A percentile compares a stretch with the other conserved stretches of the same genome.
phyloP scores from a whole-genome alignment of 257 asterid species.

The Ophiorrhiza pumila region DNA sequence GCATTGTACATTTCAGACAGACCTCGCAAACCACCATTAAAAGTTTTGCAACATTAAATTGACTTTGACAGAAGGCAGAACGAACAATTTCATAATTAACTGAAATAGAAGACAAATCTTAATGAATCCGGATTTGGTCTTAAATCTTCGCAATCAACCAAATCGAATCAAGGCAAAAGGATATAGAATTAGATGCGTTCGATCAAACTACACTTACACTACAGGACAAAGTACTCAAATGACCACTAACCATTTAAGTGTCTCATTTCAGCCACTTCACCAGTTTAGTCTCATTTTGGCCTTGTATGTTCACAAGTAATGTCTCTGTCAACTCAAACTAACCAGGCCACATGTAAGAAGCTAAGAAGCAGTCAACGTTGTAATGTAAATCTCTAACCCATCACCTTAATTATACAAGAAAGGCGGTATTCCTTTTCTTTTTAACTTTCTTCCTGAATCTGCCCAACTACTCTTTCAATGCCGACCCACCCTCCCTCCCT shows the following conservation, averaged over 20 bases:
- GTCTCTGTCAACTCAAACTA: neutral
- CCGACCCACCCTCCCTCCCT: too few relatives aligned
- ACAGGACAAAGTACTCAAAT: neutral
- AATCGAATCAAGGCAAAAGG: slow-evolving; percentile 1
- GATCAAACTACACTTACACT: neutral
- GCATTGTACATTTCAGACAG: neutral
- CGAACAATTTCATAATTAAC: neutral
- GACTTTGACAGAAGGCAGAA: neutral
- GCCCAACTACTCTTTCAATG: neutral
- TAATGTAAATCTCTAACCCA: neutral
- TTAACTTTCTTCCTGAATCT: neutral
- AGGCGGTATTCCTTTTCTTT: neutral
- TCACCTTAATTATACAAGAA: neutral
- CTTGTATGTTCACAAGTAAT: neutral
- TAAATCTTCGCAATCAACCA: neutral
- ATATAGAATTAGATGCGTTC: neutral
- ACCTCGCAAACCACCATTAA: neutral
- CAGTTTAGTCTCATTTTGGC: neutral
- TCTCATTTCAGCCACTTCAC: neutral
- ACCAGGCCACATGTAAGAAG: neutral
- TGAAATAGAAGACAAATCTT: neutral
- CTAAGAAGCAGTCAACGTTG: neutral
- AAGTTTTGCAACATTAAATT: neutral
- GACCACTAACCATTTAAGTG: neutral
- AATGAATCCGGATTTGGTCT: neutral